Evolutionary conservation across 352 stramenopile genomes (phyloP).

Genomic region (Aphanomyces stellatus): DNA sequence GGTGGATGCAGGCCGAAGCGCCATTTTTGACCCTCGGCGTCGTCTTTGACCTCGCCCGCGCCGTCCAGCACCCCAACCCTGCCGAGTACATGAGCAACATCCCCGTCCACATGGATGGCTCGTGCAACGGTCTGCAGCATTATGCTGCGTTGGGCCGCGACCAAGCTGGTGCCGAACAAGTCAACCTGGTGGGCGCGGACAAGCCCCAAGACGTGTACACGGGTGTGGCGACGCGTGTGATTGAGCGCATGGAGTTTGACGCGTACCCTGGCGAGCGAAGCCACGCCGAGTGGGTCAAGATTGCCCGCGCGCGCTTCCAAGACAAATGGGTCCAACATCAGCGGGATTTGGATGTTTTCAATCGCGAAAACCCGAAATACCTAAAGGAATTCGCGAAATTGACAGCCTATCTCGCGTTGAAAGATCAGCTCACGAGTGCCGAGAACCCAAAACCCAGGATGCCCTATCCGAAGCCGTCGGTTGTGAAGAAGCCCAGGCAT

Average conservation of each 20-base stretch:
- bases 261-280: conserved; percentile 29
- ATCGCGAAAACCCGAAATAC: neutral
- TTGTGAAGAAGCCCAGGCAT: neutral
- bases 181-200: conserved; percentile 94
- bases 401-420: too few species aligned
- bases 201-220: conserved; percentile 97
- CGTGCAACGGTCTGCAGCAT: conserved; percentile 99
- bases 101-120: conserved; percentile 97
- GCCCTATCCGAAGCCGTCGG: conserved; percentile 23
- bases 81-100: conserved; percentile 93
- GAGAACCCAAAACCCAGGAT: conserved; percentile 23
- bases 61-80: conserved; percentile 90
- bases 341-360: neutral
- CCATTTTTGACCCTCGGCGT: conserved; percentile 97
- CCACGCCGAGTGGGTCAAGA: conserved; percentile 24
- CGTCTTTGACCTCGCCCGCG: conserved; percentile 93
- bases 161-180: conserved; percentile 86
- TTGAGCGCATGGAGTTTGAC: conserved; percentile 69
- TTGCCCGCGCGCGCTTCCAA: neutral
- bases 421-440: neutral
- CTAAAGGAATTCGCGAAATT: neutral
- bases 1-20: conserved; percentile 97
- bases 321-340: neutral
- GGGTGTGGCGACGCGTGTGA: conserved; percentile 84
- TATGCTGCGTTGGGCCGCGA: conserved; percentile 98